phyloP scores from a whole-genome alignment of 2,329 filamentous ascomycete species.

The Hyphodiscus sp. region DNA sequence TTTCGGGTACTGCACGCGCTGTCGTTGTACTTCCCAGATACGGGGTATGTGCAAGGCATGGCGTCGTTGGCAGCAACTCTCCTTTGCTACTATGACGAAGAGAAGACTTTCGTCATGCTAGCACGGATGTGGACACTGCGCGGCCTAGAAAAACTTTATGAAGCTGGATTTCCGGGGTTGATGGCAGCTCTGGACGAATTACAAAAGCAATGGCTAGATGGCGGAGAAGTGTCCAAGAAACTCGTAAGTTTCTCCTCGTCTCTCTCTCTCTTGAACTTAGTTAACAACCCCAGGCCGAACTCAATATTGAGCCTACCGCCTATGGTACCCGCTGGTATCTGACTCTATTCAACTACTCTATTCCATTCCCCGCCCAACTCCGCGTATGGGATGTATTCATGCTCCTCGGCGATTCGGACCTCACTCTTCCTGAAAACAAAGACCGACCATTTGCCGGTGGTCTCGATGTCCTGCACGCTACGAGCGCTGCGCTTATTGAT shows the following conservation, averaged over 20 bases:
- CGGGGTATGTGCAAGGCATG: conserved; percentile 98
- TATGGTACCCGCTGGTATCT: conserved; percentile 97
- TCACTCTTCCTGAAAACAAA: conserved; percentile 26
- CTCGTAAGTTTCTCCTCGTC: conserved; percentile 52
- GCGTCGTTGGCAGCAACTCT: conserved; percentile 86
- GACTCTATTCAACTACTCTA: conserved; percentile 93
- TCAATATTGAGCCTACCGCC: conserved; percentile 79
- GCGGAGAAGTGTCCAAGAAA: conserved; percentile 71
- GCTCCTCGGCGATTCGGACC: conserved; percentile 73
- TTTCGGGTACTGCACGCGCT: conserved; percentile 91
- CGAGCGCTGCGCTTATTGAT: conserved; percentile 83
- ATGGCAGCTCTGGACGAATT: conserved; percentile 84
- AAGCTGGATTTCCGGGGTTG: conserved; percentile 75
- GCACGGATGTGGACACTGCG: conserved; percentile 89
- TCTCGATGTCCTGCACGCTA: conserved; percentile 83
- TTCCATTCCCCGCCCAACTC: conserved; percentile 89
- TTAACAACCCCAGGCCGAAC: conserved; percentile 49
- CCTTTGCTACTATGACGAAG: conserved; percentile 95
- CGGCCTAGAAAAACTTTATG: conserved; percentile 79
- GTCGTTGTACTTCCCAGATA: conserved; percentile 83
- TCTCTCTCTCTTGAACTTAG: not conserved
- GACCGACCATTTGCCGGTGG: conserved; percentile 50
- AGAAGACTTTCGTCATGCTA: conserved; percentile 90
- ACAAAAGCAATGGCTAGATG: conserved; percentile 72
- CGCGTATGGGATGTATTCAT: conserved; percentile 98